These are phyloP conservation scores for Pythium scleroteichum DNA, from an alignment of 352 stramenopile species.

Conservation along the genomic window DNA sequence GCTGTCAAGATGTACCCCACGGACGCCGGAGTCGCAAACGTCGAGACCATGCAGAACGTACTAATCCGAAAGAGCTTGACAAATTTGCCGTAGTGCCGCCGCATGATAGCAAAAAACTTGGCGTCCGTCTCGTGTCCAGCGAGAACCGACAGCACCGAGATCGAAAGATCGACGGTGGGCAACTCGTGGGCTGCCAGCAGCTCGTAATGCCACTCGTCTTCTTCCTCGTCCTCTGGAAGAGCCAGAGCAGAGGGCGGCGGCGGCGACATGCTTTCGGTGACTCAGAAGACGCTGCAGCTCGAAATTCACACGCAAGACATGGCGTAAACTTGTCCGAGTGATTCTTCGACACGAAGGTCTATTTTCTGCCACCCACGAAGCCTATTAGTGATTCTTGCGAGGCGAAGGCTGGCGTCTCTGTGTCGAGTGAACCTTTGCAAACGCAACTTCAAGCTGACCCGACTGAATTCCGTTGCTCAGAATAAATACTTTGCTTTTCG, in stretches of 20 bases:
- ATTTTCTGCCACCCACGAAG: no score
- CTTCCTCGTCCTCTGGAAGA: slow-evolving; percentile 2
- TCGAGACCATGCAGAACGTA: slow-evolving; percentile 1
- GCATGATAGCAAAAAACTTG: slow-evolving; percentile 9
- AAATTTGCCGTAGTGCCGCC: slow-evolving; percentile 11
- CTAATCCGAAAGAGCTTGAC: slow-evolving; percentile 14
- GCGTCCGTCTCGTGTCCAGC: not conserved
- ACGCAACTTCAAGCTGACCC: not conserved
- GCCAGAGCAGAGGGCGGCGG: not conserved
- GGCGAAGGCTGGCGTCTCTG: no score
- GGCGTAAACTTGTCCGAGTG: no score
- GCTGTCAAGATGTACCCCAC: not conserved
- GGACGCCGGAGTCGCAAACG: not conserved
- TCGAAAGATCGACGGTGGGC: slow-evolving; percentile 12
- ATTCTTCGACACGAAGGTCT: no score
- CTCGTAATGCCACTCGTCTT: slow-evolving; percentile 17
- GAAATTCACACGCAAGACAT: no score
- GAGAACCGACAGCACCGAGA: not conserved
- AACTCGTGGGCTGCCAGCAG: slow-evolving; percentile 4
- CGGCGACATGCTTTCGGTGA: not conserved
- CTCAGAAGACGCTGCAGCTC: no score
- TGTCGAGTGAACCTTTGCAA: not conserved
- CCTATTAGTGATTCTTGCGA: no score
- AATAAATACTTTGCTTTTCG: no score
- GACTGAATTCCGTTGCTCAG: no score